Evolutionary conservation across 352 stramenopile species (phyloP).

Genomic region (Pythium grandisporangium): DNA sequence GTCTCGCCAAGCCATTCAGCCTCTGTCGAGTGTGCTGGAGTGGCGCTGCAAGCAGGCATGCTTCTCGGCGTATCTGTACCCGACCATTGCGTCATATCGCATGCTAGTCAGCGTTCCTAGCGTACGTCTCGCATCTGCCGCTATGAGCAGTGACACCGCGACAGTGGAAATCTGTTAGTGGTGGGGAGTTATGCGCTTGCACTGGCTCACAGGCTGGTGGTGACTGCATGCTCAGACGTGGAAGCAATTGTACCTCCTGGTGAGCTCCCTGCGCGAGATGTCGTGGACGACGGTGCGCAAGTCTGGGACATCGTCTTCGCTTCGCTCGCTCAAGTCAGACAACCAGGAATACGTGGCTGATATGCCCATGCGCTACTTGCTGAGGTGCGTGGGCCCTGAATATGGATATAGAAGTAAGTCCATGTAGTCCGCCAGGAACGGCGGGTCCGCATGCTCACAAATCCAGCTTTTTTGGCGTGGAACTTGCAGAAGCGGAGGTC

Average conservation of each 20-base stretch:
- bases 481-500: constrained; percentile 41
- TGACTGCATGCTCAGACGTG: constrained; percentile 40
- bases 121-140: constrained; percentile 6
- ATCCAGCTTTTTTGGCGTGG: too few species aligned
- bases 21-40: constrained; percentile 6
- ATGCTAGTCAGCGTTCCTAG: constrained; percentile 45
- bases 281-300: constrained; percentile 27
- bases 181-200: neutral
- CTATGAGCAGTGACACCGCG: neutral
- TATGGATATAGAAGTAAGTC: too few species aligned
- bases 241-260: constrained; percentile 42
- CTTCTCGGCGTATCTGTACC: constrained; percentile 41
- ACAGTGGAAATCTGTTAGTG: neutral
- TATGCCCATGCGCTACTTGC: constrained; percentile 20
- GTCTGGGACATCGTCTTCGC: constrained; percentile 34
- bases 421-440: too few species aligned
- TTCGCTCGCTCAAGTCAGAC: constrained; percentile 54
- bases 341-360: constrained; percentile 62
- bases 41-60: constrained; percentile 57
- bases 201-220: too few species aligned
- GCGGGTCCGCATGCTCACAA: too few species aligned
- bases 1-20: constrained; percentile 5
- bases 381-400: too few species aligned
- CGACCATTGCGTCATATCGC: constrained; percentile 55
- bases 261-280: constrained; percentile 26